phyloP scores from a whole-genome alignment of 805 yeast genomes.

The Candida verbasci region DNA sequence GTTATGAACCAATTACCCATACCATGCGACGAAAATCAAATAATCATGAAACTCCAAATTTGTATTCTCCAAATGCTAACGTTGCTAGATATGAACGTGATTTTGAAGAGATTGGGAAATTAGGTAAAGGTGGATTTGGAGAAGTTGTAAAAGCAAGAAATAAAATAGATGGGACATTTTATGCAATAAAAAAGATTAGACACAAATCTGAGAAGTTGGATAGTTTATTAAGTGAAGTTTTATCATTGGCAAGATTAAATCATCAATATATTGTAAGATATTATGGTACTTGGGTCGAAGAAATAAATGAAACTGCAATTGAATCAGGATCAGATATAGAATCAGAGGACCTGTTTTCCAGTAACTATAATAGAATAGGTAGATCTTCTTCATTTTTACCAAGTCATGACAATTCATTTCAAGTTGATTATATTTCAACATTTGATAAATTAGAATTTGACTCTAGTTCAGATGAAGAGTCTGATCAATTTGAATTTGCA shows the following conservation, averaged over 20 bases:
- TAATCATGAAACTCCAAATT: constrained; percentile 4
- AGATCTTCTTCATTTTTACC: constrained; percentile 18
- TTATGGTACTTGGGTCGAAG: constrained; percentile 97
- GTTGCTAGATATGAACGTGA: constrained; percentile 83
- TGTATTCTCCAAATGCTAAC: constrained; percentile 5
- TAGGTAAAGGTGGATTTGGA: constrained; percentile 96
- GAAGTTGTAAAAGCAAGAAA: constrained; percentile 97
- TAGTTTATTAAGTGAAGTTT: constrained; percentile 82
- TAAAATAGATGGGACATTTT: constrained; percentile 87
- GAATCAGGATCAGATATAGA: constrained; percentile 16
- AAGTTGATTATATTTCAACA: constrained; percentile 66
- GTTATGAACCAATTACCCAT: constrained; percentile 14
- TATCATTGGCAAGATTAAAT: constrained; percentile 84
- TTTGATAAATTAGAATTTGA: constrained; percentile 56
- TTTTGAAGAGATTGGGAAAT: constrained; percentile 86
- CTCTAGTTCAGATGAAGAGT: constrained; percentile 23
- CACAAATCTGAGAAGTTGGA: constrained; percentile 79
- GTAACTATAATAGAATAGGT: constrained; percentile 14
- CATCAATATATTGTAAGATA: constrained; percentile 96
- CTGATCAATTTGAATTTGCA: constrained; percentile 25
- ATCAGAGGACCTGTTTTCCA: constrained; percentile 15
- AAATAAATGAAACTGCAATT: constrained; percentile 36
- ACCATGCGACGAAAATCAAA: constrained; percentile 22
- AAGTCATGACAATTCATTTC: constrained; percentile 24
- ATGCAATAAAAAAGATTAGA: constrained; percentile 88